phyloP scores from a whole-genome alignment of 2,329 filamentous ascomycete species.

The Biscogniauxia marginata region DNA sequence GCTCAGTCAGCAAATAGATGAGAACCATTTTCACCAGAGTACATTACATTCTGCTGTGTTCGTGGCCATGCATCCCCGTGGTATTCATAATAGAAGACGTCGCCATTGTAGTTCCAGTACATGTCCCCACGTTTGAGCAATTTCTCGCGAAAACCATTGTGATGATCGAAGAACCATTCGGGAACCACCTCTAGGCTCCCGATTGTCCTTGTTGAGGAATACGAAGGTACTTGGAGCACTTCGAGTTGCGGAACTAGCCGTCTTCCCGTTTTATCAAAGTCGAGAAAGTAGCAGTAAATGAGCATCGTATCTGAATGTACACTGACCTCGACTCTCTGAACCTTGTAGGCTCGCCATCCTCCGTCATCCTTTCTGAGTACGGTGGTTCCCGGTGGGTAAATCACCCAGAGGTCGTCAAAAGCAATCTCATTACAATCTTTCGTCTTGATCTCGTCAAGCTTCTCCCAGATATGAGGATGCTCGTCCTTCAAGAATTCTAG shows the following conservation, averaged over 20 bases:
- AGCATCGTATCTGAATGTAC: not conserved
- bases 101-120: slow-evolving; percentile 4
- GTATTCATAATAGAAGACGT: slow-evolving; percentile 8
- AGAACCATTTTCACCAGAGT: not conserved
- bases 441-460: slow-evolving; percentile 3
- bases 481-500: slow-evolving; percentile 5
- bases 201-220: slow-evolving; percentile 12
- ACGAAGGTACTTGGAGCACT: slow-evolving; percentile 8
- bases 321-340: slow-evolving; percentile 10
- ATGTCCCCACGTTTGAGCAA: slow-evolving; percentile 4
- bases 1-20: not conserved
- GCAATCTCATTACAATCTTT: slow-evolving; percentile 9
- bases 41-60: slow-evolving; percentile 4
- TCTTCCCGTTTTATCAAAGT: slow-evolving; percentile 14
- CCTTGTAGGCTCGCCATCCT: slow-evolving; percentile 17
- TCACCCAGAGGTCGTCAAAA: slow-evolving; percentile 15
- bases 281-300: slow-evolving; percentile 17
- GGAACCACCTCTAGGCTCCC: slow-evolving; percentile 12
- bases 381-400: slow-evolving; percentile 12
- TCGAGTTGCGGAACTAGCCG: slow-evolving; percentile 11
- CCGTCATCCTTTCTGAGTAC: slow-evolving; percentile 14
- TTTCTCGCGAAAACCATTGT: not conserved
- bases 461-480: slow-evolving; percentile 9
- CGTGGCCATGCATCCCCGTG: slow-evolving; percentile 9
- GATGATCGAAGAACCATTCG: slow-evolving; percentile 5